These are phyloP conservation scores for Linderina pennispora DNA, from an alignment of 192 early-diverging fungal genomes.

Conservation along the genomic window DNA sequence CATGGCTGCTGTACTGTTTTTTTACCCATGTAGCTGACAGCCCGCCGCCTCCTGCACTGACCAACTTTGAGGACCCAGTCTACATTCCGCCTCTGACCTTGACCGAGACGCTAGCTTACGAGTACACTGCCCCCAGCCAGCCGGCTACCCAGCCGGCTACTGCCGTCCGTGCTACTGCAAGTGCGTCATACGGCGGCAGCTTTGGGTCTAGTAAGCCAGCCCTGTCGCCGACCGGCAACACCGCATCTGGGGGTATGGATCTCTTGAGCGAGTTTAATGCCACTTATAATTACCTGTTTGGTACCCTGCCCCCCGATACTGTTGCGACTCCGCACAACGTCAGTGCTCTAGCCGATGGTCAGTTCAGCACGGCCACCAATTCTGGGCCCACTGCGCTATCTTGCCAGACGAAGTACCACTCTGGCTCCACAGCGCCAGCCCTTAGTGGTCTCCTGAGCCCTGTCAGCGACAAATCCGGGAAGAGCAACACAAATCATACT, in stretches of 20 bases:
- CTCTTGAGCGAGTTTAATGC: conserved; percentile 38
- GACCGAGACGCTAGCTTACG: conserved; percentile 35
- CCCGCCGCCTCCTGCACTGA: conserved; percentile 32
- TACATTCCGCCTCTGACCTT: conserved; percentile 47
- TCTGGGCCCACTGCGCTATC: too few species aligned
- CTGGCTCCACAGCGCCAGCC: background rate
- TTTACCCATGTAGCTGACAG: conserved; percentile 28
- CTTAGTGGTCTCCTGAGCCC: conserved; percentile 24
- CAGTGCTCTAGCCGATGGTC: background rate
- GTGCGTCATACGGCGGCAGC: conserved; percentile 1
- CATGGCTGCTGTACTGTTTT: background rate
- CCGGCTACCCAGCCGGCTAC: conserved; percentile 4
- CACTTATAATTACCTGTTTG: conserved; percentile 37
- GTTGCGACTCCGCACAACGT: background rate
- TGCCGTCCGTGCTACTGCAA: conserved; percentile 6
- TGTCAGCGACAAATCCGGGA: conserved; percentile 6
- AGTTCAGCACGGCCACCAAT: background rate
- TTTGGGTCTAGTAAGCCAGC: background rate
- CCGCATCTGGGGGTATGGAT: conserved; percentile 1
- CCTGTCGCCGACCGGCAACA: background rate
- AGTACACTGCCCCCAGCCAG: conserved; percentile 13
- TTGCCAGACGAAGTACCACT: too few species aligned
- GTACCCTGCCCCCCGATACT: conserved; percentile 19
- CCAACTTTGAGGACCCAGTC: conserved; percentile 38
- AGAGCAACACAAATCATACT: too few species aligned